phyloP scores from a whole-genome alignment of 441 rosid species.

The Populus hybrid region DNA sequence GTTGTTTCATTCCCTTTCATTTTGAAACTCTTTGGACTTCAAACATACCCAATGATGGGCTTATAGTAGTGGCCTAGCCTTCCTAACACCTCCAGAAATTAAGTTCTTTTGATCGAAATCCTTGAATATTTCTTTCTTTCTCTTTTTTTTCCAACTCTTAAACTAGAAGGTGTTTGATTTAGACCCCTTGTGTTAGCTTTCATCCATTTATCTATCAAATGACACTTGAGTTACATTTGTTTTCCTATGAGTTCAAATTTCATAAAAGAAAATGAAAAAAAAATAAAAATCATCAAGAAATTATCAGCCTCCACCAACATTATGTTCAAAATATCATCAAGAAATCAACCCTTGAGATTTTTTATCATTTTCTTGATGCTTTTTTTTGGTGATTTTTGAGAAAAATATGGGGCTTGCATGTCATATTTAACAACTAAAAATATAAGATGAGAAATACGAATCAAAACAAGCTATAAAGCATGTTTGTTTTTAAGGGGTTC shows the following conservation, averaged over 20 bases:
- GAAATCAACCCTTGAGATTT: background rate
- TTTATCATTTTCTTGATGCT: background rate
- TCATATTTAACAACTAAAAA: background rate
- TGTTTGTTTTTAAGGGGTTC: too few relatives aligned
- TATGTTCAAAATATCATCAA: background rate
- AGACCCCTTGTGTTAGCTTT: background rate
- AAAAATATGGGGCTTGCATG: background rate
- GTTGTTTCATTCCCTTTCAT: constrained; percentile 13
- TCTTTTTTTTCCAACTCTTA: background rate
- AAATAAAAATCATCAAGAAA: background rate
- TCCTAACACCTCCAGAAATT: background rate
- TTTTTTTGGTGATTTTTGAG: background rate
- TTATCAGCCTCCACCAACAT: background rate
- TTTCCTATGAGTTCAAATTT: background rate
- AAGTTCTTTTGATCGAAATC: background rate
- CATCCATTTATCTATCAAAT: background rate
- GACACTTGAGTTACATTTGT: background rate
- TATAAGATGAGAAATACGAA: background rate
- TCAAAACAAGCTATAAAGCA: background rate
- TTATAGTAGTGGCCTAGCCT: background rate
- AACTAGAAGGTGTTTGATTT: background rate
- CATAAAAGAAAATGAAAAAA: background rate
- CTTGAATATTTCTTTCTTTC: background rate
- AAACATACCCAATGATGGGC: background rate
- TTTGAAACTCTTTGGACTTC: background rate